Conservation (phyloP, 2,329 filamentous ascomycete genomes). For the Trichoderma pleuroti region DNA sequence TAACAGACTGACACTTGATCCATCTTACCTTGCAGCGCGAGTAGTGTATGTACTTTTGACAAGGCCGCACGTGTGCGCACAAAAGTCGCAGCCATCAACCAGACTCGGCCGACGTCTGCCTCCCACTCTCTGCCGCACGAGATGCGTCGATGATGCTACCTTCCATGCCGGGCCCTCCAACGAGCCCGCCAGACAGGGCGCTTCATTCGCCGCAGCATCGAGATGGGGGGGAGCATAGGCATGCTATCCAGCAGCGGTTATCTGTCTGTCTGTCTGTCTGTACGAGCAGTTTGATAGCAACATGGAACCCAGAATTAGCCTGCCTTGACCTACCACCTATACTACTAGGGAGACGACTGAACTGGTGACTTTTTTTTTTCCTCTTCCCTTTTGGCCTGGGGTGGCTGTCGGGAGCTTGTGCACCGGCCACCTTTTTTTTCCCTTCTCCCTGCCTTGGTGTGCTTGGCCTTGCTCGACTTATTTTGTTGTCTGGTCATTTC, state of each 20-base stretch:
- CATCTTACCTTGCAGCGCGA: too few relatives aligned
- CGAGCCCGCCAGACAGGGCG: background rate
- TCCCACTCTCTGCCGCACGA: background rate
- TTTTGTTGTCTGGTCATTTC: background rate
- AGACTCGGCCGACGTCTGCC: too few relatives aligned
- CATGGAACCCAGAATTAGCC: background rate
- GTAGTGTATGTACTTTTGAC: too few relatives aligned
- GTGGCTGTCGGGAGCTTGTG: slow-evolving; percentile 13
- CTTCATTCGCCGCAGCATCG: background rate
- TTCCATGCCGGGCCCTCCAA: slow-evolving; percentile 14
- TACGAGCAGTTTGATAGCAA: background rate
- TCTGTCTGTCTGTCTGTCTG: background rate
- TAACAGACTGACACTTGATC: background rate
- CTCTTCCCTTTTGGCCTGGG: background rate
- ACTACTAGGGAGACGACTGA: too few relatives aligned
- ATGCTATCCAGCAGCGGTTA: background rate
- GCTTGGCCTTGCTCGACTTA: background rate
- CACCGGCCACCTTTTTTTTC: background rate
- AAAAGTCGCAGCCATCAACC: background rate
- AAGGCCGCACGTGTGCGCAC: background rate
- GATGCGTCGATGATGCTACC: slow-evolving; percentile 6
- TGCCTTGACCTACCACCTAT: too few relatives aligned
- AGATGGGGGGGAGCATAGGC: background rate
- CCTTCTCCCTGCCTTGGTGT: background rate
- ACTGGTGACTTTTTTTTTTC: background rate